phyloP scores from a whole-genome alignment of 2,329 filamentous ascomycete species.

The Colletotrichum destructivum region DNA sequence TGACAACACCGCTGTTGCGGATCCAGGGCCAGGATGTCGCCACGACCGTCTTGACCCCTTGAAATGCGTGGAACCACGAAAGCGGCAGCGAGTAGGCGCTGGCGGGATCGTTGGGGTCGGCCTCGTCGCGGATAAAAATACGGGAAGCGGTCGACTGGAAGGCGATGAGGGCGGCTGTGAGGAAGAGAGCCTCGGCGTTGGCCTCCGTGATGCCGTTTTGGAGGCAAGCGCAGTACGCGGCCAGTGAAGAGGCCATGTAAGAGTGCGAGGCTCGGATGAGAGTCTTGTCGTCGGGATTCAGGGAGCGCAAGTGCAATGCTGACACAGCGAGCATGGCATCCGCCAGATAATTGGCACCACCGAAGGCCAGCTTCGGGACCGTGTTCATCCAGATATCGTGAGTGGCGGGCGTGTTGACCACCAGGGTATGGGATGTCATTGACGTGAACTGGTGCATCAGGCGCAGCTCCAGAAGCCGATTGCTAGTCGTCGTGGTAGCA shows the following conservation, averaged over 20 bases:
- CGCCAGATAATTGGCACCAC: conserved; percentile 70
- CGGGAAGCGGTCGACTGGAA: conserved; percentile 77
- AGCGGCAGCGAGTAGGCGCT: conserved; percentile 71
- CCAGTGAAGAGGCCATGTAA: conserved; percentile 75
- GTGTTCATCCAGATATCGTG: conserved; percentile 72
- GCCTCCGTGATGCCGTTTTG: conserved; percentile 69
- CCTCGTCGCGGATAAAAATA: conserved; percentile 72
- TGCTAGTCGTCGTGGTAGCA: conserved; percentile 53
- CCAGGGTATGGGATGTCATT: conserved; percentile 72
- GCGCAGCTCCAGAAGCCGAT: conserved; percentile 71
- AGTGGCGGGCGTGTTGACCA: conserved; percentile 65
- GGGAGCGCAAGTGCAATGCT: conserved; percentile 73
- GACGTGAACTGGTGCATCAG: conserved; percentile 77
- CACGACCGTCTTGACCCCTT: conserved; percentile 77
- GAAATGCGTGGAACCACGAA: conserved; percentile 77
- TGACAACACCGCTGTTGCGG: conserved; percentile 69
- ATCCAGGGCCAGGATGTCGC: conserved; percentile 77
- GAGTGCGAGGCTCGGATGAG: conserved; percentile 75
- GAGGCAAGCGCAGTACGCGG: conserved; percentile 71
- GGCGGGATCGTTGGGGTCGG: conserved; percentile 55
- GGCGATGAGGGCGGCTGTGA: conserved; percentile 75
- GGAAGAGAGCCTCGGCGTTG: conserved; percentile 75
- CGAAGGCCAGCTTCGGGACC: conserved; percentile 74
- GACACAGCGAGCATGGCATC: conserved; percentile 77
- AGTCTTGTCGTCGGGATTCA: conserved; percentile 70